Evolutionary conservation across 768 basidiomycete species (phyloP).

Genomic region (Rhodotorula paludigena): DNA sequence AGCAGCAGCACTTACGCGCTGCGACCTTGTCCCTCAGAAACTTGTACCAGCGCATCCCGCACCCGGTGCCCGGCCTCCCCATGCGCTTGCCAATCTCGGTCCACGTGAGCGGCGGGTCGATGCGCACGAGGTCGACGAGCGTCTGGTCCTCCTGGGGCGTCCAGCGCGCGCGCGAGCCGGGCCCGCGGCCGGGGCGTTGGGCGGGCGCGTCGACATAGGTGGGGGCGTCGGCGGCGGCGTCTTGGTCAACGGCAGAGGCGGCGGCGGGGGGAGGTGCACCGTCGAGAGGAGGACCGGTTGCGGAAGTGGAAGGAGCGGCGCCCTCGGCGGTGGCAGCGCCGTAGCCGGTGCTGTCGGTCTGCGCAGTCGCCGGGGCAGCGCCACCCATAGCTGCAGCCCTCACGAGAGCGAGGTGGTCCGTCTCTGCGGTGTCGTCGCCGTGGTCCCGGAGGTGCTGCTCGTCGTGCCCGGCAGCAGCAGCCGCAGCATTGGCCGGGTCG

Average conservation of each 20-base stretch:
- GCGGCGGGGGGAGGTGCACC: neutral
- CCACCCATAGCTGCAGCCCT: too few species aligned
- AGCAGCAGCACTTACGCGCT: too few species aligned
- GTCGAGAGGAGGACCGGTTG: too few species aligned
- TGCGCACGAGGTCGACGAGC: constrained; percentile 15
- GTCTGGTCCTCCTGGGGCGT: constrained; percentile 8
- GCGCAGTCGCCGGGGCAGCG: too few species aligned
- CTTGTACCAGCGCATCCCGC: constrained; percentile 36
- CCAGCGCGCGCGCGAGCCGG: constrained; percentile 20
- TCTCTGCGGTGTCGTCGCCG: neutral
- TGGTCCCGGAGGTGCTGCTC: neutral
- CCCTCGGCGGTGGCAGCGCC: too few species aligned
- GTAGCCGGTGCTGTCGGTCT: too few species aligned
- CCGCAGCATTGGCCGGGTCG: too few species aligned
- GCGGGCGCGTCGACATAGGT: neutral
- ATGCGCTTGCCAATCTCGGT: constrained; percentile 24
- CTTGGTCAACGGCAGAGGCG: neutral
- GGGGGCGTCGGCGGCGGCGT: neutral
- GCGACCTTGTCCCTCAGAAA: constrained; percentile 11
- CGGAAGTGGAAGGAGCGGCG: too few species aligned
- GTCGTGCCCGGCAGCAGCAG: too few species aligned
- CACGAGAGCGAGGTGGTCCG: neutral
- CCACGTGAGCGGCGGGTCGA: constrained; percentile 29
- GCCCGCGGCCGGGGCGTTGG: neutral
- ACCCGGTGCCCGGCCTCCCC: constrained; percentile 18